Base-by-base conservation (phyloP, 1,284 basidiomycete species). In the Laetiporus sulphureus region DNA sequence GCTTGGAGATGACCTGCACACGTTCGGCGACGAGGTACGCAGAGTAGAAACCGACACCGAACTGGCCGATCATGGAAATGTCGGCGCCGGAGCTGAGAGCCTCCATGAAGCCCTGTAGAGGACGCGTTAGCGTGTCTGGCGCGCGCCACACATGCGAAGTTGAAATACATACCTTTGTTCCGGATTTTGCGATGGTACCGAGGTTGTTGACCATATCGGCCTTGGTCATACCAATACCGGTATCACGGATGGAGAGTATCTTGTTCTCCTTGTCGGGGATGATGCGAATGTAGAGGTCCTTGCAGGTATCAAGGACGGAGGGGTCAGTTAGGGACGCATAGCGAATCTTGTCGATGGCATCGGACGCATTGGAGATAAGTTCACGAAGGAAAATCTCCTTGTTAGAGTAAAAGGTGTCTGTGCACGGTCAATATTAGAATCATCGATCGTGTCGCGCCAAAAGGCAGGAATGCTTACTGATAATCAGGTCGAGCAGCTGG, bases 1-100 rank as follows among this genome's bases (percentile, higher is more conserved):
- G 91, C 76, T 99, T 99, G 58, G 95, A 95, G 72, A 97, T 89
- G 63, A 99, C 89, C 72, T 97, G 92, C 8, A 99, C 96, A 55
- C 86, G 86, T 71, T 99, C 94, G 58, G 96, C 94, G 54, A 98
- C 94, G 58, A 99, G 91, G 80, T 99, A 99, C 19, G 92, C 91
- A 39, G 95, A 98, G 83, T 99, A 99, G 86, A 99, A 99, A 75
- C 95, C 92, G 69, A 97, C 95, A 92, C 93, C 92, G 68, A 96
- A 93, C 73, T 91, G 88, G 63, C 86, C 86, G 54, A 88, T 88
- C 84, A 88, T 88, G 50, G 90, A 93, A 56, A 96, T 95, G 64
- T 96, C 93, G 56, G 95, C 96, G 59, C 95, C 95, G 37, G 93
- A 94, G 65, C 79, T 87, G 53, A 99, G 79, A 44, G 96, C 95